Evolutionary conservation across 805 yeast genomes (phyloP), one percentile per base, ranked within the genome.

Genomic region (Yarrowia osloensis): DNA sequence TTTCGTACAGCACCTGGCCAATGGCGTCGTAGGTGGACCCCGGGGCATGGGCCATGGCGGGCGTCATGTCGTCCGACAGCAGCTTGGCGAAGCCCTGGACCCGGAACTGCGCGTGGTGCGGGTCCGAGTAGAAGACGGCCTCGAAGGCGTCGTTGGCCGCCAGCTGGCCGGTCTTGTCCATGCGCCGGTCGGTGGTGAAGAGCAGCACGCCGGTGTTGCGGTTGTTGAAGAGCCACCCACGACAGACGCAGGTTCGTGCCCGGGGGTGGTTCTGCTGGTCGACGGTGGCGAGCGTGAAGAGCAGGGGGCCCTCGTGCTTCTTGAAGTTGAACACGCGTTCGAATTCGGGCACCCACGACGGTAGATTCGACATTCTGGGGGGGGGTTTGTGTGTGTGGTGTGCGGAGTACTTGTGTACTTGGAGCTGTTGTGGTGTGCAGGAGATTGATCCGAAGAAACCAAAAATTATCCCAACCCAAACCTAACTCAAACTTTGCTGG

Each of bases 291-390:
- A 90, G 82, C 70, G 88, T 87, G 71, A 90, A 88, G 5, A 87
- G 76, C 19, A 84, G 80, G 69, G 89, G 88, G 1, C 86, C 86
- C 21, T 76, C 75, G 68, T 85, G 87, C 37, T 82, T 78, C 24
- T 81, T 80, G 24, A 86, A 73, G 13, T 89, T 85, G 67, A 82
- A 81, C 33, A 46, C 54, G 2, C 54, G 66, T 31, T 80, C 78
- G 71, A 89, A 86, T 12, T 83, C 74, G 11, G 94, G 90, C 72
- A 86, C 87, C 96, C 96, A 89, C 3, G 92, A 89, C 31, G 91
- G 93, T 83, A 85, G 49, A 40, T 57, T 57, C 31, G 63, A 57
- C 63, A 57, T 57, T 28, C 8, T 26, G 46, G n/a, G n/a, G n/a
- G n/a, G n/a, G n/a, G n/a, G n/a, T n/a, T n/a, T 8, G 46, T 50